Evolutionary conservation across 2,329 filamentous ascomycete species (phyloP).

Genomic region (Colletotrichum spinosum): DNA sequence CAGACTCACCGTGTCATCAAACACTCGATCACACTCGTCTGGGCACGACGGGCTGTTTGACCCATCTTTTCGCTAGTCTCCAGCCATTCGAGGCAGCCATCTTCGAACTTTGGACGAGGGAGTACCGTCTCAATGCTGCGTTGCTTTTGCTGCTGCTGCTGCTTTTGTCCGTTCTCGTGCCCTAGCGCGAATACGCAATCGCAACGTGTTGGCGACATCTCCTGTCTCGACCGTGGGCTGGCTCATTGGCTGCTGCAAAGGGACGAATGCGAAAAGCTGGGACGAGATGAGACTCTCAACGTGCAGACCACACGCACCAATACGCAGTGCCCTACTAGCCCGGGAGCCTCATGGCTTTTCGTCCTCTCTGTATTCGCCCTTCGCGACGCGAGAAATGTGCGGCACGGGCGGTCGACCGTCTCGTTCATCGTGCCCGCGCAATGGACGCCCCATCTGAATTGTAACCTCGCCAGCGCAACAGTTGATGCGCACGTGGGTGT

Average conservation of each 20-base stretch:
- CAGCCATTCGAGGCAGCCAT: constrained; percentile 29
- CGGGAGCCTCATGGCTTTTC: constrained; percentile 3
- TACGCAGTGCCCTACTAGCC: neutral
- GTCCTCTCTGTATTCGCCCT: neutral
- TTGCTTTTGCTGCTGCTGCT: too few relatives aligned
- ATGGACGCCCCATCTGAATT: constrained; percentile 27
- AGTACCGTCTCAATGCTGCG: constrained; percentile 20
- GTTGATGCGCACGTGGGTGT: constrained; percentile 29
- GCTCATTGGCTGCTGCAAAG: constrained; percentile 10
- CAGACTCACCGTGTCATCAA: constrained; percentile 22
- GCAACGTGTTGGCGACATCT: constrained; percentile 25
- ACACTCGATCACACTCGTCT: constrained; percentile 9
- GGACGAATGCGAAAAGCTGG: constrained; percentile 9
- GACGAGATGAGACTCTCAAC: neutral
- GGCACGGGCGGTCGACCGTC: neutral
- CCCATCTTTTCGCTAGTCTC: constrained; percentile 8
- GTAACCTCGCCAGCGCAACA: neutral
- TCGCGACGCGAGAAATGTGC: constrained; percentile 9
- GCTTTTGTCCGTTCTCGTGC: constrained; percentile 17
- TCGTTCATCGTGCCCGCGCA: constrained; percentile 1
- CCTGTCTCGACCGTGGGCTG: constrained; percentile 23
- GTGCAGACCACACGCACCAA: neutral
- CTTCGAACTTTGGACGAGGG: constrained; percentile 29
- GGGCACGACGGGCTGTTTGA: constrained; percentile 23
- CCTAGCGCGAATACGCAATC: constrained; percentile 17